phyloP scores from a whole-genome alignment of 108 stramenopile genomes.

The Stephanodiscus minutulus region DNA sequence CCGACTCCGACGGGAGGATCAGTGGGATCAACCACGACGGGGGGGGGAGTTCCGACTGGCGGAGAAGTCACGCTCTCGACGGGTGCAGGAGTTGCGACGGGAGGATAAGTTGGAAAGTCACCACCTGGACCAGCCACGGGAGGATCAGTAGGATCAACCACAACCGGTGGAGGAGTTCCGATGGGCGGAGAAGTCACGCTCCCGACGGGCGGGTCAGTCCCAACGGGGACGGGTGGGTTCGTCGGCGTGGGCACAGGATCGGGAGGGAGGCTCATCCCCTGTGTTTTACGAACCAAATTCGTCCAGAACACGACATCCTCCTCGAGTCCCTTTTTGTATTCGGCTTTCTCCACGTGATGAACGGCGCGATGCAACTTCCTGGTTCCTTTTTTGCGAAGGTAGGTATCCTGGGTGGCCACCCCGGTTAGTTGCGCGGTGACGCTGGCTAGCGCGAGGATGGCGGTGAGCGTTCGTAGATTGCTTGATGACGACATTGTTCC shows the following conservation, averaged over 20 bases:
- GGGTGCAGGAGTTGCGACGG: not conserved
- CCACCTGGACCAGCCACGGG: not conserved
- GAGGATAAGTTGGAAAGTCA: not conserved
- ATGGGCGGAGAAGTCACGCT: not conserved
- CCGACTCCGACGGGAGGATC: constrained; percentile 7
- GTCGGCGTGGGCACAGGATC: not conserved
- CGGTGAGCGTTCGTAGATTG: not conserved
- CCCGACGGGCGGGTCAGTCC: not conserved
- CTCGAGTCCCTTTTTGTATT: not conserved
- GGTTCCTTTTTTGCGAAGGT: not conserved
- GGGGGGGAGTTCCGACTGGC: not conserved
- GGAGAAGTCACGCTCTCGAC: not conserved
- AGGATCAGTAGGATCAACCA: not conserved
- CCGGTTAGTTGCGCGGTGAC: not conserved
- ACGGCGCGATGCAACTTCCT: constrained; percentile 1
- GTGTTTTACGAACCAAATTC: constrained; percentile 8
- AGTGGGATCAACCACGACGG: not conserved
- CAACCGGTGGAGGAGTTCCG: not conserved
- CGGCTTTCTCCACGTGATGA: not conserved
- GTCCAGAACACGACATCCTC: constrained; percentile 9
- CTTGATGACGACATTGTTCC: not conserved
- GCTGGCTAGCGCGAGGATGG: not conserved
- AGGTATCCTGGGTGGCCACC: not conserved
- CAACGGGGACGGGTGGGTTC: not conserved
- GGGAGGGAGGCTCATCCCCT: constrained; percentile 3